Evolutionary conservation across 2,329 filamentous ascomycete species (phyloP).

Genomic region (Epichloe bromicola): DNA sequence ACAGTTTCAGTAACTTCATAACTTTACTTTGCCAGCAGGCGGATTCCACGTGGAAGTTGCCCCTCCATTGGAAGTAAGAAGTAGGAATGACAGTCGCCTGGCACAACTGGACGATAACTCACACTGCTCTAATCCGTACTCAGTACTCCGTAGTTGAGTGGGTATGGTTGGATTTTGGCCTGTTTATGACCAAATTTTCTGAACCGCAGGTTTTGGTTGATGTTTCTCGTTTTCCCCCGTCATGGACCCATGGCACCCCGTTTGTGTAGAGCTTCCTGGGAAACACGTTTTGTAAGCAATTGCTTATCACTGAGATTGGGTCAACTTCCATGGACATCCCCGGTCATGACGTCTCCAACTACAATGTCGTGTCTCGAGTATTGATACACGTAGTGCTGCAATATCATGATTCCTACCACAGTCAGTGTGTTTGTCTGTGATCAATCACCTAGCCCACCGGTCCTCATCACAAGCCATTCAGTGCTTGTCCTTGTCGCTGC

Average conservation of each 20-base stretch:
- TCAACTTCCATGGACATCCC: no score
- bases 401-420: background rate
- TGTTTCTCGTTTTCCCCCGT: no score
- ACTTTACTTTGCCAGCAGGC: background rate
- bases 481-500: background rate
- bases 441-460: background rate
- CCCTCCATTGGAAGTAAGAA: no score
- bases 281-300: background rate
- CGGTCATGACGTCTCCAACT: background rate
- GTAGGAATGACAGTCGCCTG: background rate
- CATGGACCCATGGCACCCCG: no score
- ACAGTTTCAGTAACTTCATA: no score
- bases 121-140: background rate
- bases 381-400: background rate
- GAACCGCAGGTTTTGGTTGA: background rate
- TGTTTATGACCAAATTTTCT: background rate
- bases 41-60: background rate
- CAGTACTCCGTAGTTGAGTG: no score
- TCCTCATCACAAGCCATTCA: background rate
- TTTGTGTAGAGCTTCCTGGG: no score
- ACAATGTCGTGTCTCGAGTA: background rate
- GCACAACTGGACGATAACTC: background rate
- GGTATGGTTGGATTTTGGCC: no score
- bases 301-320: background rate
- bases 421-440: no score